Evolutionary conservation across 2,329 filamentous ascomycete species (phyloP).

Genomic region (Aspergillus intermedius): DNA sequence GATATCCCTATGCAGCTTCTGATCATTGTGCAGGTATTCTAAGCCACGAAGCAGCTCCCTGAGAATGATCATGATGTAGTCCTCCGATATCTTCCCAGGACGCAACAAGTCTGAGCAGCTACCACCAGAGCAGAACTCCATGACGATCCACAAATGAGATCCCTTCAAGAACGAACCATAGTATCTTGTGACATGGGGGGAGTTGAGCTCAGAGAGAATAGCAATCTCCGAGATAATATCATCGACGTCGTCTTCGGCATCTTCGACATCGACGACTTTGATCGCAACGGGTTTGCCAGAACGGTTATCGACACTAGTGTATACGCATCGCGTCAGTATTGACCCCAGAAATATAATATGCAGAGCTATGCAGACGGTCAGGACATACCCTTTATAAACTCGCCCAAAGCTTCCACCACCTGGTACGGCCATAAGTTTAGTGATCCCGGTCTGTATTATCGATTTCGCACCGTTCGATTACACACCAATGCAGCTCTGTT

Average conservation of each 20-base stretch:
- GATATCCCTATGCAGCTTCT: slow-evolving; percentile 93
- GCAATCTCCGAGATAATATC: slow-evolving; percentile 99
- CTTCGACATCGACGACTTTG: slow-evolving; percentile 98
- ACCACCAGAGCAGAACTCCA: slow-evolving; percentile 97
- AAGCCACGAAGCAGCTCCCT: slow-evolving; percentile 82
- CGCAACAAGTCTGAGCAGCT: slow-evolving; percentile 96
- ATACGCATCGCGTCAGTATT: slow-evolving; percentile 3
- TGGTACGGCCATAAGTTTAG: slow-evolving; percentile 31
- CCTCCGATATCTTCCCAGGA: slow-evolving; percentile 81
- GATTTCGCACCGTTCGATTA: slow-evolving; percentile 2
- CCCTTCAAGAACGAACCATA: slow-evolving; percentile 95
- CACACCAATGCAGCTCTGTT: slow-evolving; percentile 80
- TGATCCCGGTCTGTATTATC: not conserved
- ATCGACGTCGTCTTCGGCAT: slow-evolving; percentile 97
- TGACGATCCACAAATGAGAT: slow-evolving; percentile 96
- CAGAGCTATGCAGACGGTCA: not conserved
- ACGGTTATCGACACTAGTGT: slow-evolving; percentile 73
- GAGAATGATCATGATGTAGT: slow-evolving; percentile 94
- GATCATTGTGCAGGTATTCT: slow-evolving; percentile 89
- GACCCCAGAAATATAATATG: not conserved
- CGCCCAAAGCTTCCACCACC: slow-evolving; percentile 97
- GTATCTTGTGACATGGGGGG: slow-evolving; percentile 94
- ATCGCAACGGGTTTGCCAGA: slow-evolving; percentile 93
- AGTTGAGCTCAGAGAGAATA: slow-evolving; percentile 91
- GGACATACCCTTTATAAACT: slow-evolving; percentile 86